Evolutionary conservation across 352 stramenopile genomes (phyloP), one percentile per base, ranked within the genome.

Genomic region (Globisporangium mamillatum): DNA sequence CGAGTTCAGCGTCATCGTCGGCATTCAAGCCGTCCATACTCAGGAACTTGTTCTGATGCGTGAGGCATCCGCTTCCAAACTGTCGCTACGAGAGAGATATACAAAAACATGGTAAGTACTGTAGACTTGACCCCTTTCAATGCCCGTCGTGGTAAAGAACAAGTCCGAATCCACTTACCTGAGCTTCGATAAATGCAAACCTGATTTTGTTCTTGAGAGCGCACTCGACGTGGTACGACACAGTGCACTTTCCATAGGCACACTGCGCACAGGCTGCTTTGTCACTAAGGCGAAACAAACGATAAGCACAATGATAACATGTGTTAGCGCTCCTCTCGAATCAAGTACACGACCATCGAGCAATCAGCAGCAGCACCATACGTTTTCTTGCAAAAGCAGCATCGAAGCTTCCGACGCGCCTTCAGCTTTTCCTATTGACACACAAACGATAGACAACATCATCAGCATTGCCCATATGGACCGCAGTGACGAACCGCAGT

Each of bases 191-290:
- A 63, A 84, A 90, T 34, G 77, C 74, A 46, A 94, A 78, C 58
- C 80, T 83, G 61, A 93, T 82, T 20, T 79, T 75, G 57, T 89
- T 73, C 10, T 79, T 72, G 6, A 93, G 52, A 18, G 83, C 87
- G 60, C 87, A 94, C 46, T 84, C 63, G 0, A 88, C 79, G 54
- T 94, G 87, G 62, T 93, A 94, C 25, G 85, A 77, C n/a, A 85
- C 82, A 3, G 73, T 77, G 56, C 87, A 94, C 57, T 91, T 93
- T 8, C 82, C 83, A 3, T 86, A 71, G 0, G 72, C 71, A 55
- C 87, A 94, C 50, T 93, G 85, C 25, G 81, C 87, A 70, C 85
- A 93, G 9, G 87, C 87, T 16, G 81, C 84, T 55, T 85, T 82
- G 20, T 91, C 76, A 69, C 81, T 92, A 63, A 36, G 7, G 32